Base-by-base conservation (phyloP, 768 basidiomycete species). In the Cystofilobasidium bisporidii region DNA sequence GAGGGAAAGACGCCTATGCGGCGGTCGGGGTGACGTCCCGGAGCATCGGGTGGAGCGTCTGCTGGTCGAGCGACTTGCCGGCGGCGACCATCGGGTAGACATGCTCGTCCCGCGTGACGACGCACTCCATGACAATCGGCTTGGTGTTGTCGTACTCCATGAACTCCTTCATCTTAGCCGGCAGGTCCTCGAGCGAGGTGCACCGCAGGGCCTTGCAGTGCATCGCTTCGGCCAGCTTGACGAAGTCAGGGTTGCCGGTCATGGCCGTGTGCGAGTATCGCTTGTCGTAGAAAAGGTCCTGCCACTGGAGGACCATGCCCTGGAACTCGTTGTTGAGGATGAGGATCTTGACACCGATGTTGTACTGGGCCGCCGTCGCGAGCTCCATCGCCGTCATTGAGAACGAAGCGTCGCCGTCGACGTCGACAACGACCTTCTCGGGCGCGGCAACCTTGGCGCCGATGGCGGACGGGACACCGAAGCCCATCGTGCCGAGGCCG, bases 381-480 rank as follows among this genome's bases (percentile, higher is more conserved):
- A 99, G 85, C 79, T 99, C 96, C 96, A 98, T 99, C 0, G 92
- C 94, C 1, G 96, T 98, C 96, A 98, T 99, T 74, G 89, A 91
- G 80, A 98, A 93, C 26, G 91, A 94, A 0, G 96, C 96, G 76
- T 99, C 96, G 15, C 96, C 96, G 72, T 99, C 96, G 70, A 98
- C 86, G 76, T 99, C 93, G 58, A 99, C 81, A 66, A 99, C 94
- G 64, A 83, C 87, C 79, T 98, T 98, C 32, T 91, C 78, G 0
- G 94, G 94, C 0, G 87, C 87, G 30, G 91, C 96, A 41, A 99
- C 92, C 78, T 99, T 99, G 71, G 94, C 94, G 57, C 96, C 96
- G 66, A 98, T 89, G 58, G 92, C 89, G 0, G 91, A 81, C 1
- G 94, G 96, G 0, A 99, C 82, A 74, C 96, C 94, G 77, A 89